Evolutionary conservation across 2,329 filamentous ascomycete genomes (phyloP).

Genomic region (Orbilia oligospora): DNA sequence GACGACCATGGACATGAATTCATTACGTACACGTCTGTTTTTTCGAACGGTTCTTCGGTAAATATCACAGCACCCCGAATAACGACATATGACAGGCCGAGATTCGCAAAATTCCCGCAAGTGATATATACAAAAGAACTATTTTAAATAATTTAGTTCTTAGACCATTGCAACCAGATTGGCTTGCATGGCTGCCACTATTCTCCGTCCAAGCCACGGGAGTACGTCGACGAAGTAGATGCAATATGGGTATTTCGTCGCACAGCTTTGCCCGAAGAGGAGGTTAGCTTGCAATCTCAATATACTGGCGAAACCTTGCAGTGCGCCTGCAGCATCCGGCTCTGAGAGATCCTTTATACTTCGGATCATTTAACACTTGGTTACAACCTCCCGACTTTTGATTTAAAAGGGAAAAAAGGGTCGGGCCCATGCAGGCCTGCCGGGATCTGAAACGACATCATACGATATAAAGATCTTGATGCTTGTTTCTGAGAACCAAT

Average conservation of each 20-base stretch:
- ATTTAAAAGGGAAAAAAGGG: slow-evolving; percentile 14
- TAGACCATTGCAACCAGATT: not conserved
- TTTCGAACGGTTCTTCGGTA: slow-evolving; percentile 23
- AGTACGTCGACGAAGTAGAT: slow-evolving; percentile 15
- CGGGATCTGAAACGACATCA: slow-evolving; percentile 23
- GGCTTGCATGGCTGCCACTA: not conserved
- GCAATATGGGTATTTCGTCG: slow-evolving; percentile 24
- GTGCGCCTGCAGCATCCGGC: slow-evolving; percentile 49
- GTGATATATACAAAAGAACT: slow-evolving; percentile 1
- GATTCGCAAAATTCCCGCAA: slow-evolving; percentile 48
- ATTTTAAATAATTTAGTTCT: not conserved
- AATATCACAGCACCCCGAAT: slow-evolving; percentile 36
- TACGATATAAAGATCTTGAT: slow-evolving; percentile 26
- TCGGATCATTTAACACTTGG: slow-evolving; percentile 28
- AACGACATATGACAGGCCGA: slow-evolving; percentile 15
- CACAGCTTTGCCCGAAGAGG: slow-evolving; percentile 48
- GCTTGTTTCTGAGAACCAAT: slow-evolving; percentile 2
- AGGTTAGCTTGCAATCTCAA: slow-evolving; percentile 23
- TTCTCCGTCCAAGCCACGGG: slow-evolving; percentile 33
- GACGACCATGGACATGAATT: slow-evolving; percentile 22
- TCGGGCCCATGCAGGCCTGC: slow-evolving; percentile 8
- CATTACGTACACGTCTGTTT: slow-evolving; percentile 2
- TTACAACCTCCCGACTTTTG: slow-evolving; percentile 37
- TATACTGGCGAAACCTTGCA: slow-evolving; percentile 48
- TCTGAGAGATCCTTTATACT: slow-evolving; percentile 36